These are phyloP conservation scores for Exophiala sideris DNA, from an alignment of 2,329 filamentous ascomycete species.

Conservation along the genomic window DNA sequence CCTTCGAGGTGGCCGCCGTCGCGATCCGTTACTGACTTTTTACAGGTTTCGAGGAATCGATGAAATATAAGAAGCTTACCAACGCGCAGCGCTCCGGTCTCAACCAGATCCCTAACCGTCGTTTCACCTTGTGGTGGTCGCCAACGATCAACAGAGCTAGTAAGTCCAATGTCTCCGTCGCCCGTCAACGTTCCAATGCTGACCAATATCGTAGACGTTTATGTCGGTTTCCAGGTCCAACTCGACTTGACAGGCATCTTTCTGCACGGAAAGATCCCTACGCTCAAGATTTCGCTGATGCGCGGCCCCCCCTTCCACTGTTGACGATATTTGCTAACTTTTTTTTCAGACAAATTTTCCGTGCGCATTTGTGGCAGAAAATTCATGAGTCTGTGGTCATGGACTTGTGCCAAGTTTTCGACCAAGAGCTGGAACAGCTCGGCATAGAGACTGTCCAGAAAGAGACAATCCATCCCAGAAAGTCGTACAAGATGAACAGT, in stretches of 20 bases:
- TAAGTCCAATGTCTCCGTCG: neutral
- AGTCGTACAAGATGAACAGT: constrained; percentile 99
- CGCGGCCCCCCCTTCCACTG: too few relatives aligned
- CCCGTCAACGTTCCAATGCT: neutral
- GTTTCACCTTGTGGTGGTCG: constrained; percentile 98
- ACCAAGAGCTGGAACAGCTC: constrained; percentile 91
- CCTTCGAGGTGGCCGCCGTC: constrained; percentile 17
- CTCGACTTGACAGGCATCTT: constrained; percentile 97
- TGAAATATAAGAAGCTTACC: constrained; percentile 99
- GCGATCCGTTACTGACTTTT: neutral
- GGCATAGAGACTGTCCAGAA: constrained; percentile 98
- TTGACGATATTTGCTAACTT: too few relatives aligned
- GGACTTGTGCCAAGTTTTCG: constrained; percentile 98
- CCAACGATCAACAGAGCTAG: constrained; percentile 10
- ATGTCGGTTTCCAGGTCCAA: constrained; percentile 98
- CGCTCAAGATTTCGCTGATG: constrained; percentile 94
- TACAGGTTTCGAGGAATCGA: constrained; percentile 55
- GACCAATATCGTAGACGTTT: constrained; percentile 58
- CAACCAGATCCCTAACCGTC: constrained; percentile 97
- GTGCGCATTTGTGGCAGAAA: constrained; percentile 99
- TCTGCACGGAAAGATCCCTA: constrained; percentile 97
- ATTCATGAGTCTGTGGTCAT: constrained; percentile 98
- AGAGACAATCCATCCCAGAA: constrained; percentile 97
- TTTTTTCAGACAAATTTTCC: too few relatives aligned
- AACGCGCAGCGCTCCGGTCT: constrained; percentile 95